phyloP scores from a whole-genome alignment of 2,329 filamentous ascomycete genomes.

The Stachybotrys chartarum region DNA sequence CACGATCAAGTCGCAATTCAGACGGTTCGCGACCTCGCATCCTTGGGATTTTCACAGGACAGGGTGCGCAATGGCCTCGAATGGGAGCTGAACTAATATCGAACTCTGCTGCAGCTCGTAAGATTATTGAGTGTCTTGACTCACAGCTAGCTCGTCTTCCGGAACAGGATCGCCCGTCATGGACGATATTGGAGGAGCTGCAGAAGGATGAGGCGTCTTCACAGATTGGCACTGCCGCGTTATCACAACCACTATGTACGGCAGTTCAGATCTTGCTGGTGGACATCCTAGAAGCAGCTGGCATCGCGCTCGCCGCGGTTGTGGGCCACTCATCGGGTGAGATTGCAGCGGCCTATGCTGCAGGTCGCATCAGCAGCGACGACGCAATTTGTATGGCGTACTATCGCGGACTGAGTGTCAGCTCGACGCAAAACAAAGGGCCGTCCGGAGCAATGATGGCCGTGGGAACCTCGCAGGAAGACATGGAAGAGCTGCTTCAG shows the following conservation, averaged over 20 bases:
- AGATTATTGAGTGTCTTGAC: slow-evolving; percentile 13
- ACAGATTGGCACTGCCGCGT: slow-evolving; percentile 13
- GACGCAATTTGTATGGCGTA: slow-evolving; percentile 18
- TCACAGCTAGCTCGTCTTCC: slow-evolving; percentile 10
- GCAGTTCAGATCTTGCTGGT: slow-evolving; percentile 20
- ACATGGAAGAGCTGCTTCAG: slow-evolving; percentile 4
- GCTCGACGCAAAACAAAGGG: background rate
- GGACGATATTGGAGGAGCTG: slow-evolving; percentile 18
- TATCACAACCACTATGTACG: slow-evolving; percentile 24
- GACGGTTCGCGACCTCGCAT: slow-evolving; percentile 3
- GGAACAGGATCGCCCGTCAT: slow-evolving; percentile 14
- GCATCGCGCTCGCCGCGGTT: slow-evolving; percentile 25
- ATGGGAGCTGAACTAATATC: slow-evolving; percentile 22
- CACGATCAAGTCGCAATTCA: background rate
- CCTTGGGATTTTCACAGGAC: slow-evolving; percentile 24
- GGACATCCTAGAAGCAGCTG: slow-evolving; percentile 17
- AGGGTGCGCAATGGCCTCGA: slow-evolving; percentile 24
- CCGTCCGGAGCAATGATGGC: slow-evolving; percentile 11
- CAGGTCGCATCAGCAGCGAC: slow-evolving; percentile 26
- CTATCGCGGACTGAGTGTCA: slow-evolving; percentile 3
- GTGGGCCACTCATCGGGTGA: slow-evolving; percentile 44
- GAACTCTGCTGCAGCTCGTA: slow-evolving; percentile 3
- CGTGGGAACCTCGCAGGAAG: slow-evolving; percentile 11
- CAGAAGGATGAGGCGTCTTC: slow-evolving; percentile 5
- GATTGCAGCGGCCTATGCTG: slow-evolving; percentile 42